Base-by-base conservation (phyloP, 2,329 filamentous ascomycete genomes). In the Pseudocercospora fijiensis region DNA sequence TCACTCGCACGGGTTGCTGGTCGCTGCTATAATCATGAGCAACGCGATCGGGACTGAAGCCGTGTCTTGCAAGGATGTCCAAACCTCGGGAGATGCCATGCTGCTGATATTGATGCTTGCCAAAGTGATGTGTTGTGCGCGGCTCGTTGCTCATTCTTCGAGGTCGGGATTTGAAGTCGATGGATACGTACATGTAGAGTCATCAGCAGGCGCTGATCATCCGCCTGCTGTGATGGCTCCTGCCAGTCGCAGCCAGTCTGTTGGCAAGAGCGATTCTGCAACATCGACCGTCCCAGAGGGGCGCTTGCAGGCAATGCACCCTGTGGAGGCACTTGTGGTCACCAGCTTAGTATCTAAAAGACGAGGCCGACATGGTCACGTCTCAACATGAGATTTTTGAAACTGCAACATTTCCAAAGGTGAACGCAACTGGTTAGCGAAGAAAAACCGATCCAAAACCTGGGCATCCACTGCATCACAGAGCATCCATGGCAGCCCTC, bases 401-500 rank as follows among this genome's bases (percentile, higher is more conserved):
- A 4, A 18, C 3, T 2, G 13, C 37, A 41, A n/a, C 37, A 41
- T 7, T 41, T 41, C 37, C 37, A 18, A 4, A 41, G 37, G 16
- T 18, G 37, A 41, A 7, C 37, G 37, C 37, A 16, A 41, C 3
- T 6, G 37, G 37, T 13, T 7, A 18, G 16, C 9, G 16, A 18
- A 8, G 4, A 41, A 18, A 16, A 18, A 13, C 16, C 9, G 37
- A n/a, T 41, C 16, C 37, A 11, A 41, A 8, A 41, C 13, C 37
- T 41, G 37, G 5, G 37, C 37, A 18, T 41, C 13, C 20, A 49
- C 24, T 49, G 20, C 24, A 27, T 59, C 49, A 65, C n/a, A 65
- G n/a, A 8, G 66, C 62, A 68, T 84, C 82, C 80, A 83, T 82
- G n/a, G 76, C 80, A 3, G 81, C 81, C 63, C 82, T 75, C 11